phyloP scores from a whole-genome alignment of 2,329 filamentous ascomycete genomes.

The Cytospora chrysosperma region DNA sequence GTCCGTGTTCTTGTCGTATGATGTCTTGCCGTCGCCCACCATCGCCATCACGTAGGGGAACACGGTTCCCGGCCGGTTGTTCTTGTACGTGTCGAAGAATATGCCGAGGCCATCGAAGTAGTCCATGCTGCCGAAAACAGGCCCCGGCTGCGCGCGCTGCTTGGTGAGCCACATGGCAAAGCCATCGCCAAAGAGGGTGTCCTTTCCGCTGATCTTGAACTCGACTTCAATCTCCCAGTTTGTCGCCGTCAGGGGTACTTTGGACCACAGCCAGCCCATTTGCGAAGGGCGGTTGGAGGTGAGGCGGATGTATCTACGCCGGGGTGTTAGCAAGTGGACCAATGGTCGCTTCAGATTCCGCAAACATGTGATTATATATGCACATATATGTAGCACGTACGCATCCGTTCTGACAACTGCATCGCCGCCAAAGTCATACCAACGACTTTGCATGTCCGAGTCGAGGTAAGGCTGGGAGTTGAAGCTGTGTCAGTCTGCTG shows the following conservation, averaged over 20 bases:
- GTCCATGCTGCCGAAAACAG: constrained; percentile 86
- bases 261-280: constrained; percentile 89
- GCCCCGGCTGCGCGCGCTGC: constrained; percentile 75
- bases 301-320: constrained; percentile 79
- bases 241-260: constrained; percentile 90
- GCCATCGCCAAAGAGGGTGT: constrained; percentile 90
- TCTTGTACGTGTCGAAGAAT: constrained; percentile 99
- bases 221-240: constrained; percentile 99
- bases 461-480: constrained; percentile 82
- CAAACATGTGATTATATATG: constrained; percentile 19
- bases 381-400: constrained; percentile 43
- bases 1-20: constrained; percentile 91
- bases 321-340: constrained; percentile 7
- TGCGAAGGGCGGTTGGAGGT: constrained; percentile 89
- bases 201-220: constrained; percentile 87
- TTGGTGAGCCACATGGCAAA: constrained; percentile 99
- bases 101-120: constrained; percentile 91
- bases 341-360: background rate
- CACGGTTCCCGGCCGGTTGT: constrained; percentile 90
- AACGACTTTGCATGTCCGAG: constrained; percentile 95
- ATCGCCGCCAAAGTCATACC: constrained; percentile 98
- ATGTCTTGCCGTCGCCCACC: constrained; percentile 85
- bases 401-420: constrained; percentile 75
- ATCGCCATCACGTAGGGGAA: constrained; percentile 99
- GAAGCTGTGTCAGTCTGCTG: constrained; percentile 22